phyloP scores from a whole-genome alignment of 2,329 filamentous ascomycete genomes.

The Pseudogymnoascus sp. region DNA sequence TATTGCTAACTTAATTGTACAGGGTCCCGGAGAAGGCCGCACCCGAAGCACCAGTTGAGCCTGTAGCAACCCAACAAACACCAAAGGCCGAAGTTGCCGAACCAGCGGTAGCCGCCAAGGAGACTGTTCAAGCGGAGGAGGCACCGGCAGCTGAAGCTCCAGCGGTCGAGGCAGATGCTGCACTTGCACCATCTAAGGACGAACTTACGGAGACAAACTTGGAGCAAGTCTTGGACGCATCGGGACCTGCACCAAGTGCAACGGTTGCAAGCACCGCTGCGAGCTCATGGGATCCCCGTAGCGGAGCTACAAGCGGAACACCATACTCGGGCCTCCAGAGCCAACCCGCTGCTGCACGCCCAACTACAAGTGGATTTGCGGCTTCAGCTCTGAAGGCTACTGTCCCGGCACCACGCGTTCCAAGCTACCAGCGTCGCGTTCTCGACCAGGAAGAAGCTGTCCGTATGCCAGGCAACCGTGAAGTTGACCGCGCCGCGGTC shows the following conservation, averaged over 20 bases:
- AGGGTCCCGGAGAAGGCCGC: neutral
- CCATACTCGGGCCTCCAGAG: conserved; percentile 58
- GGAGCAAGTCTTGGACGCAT: conserved; percentile 79
- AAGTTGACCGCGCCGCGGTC: conserved; percentile 84
- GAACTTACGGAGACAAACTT: conserved; percentile 88
- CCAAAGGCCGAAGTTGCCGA: conserved; percentile 33
- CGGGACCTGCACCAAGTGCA: conserved; percentile 66
- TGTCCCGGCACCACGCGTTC: conserved; percentile 56
- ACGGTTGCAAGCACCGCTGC: conserved; percentile 85
- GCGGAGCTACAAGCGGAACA: conserved; percentile 52
- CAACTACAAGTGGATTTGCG: conserved; percentile 65
- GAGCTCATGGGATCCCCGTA: conserved; percentile 72
- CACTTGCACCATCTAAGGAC: conserved; percentile 65
- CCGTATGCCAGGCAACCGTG: conserved; percentile 94
- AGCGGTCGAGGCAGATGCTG: conserved; percentile 36
- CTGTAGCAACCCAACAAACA: conserved; percentile 33
- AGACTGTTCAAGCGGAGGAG: conserved; percentile 9
- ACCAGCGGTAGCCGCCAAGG: conserved; percentile 19
- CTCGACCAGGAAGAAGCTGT: conserved; percentile 96
- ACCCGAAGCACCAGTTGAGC: conserved; percentile 38
- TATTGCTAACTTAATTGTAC: neutral
- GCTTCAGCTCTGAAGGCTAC: conserved; percentile 74
- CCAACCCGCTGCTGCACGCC: conserved; percentile 48
- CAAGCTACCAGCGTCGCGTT: conserved; percentile 77
- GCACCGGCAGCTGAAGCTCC: conserved; percentile 18